Evolutionary conservation across 1,284 basidiomycete species (phyloP).

Genomic region (Fereydounia khargensis): DNA sequence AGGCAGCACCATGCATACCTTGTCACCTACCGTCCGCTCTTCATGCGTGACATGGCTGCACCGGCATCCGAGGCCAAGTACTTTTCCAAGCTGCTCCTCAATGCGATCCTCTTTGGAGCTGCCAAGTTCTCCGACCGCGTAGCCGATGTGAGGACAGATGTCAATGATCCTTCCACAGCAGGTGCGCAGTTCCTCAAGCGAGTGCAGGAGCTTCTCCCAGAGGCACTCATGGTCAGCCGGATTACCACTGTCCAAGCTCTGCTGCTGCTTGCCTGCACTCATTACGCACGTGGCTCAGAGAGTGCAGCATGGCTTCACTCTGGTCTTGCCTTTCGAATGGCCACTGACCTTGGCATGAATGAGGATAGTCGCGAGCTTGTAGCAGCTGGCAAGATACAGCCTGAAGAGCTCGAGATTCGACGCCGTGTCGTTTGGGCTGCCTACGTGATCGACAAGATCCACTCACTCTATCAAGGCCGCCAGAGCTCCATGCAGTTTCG

Average conservation of each 20-base stretch:
- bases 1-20: conserved; percentile 53
- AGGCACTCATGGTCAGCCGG: conserved; percentile 42
- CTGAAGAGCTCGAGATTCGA: conserved; percentile 48
- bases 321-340: conserved; percentile 51
- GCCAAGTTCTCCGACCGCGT: conserved; percentile 50
- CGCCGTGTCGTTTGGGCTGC: conserved; percentile 47
- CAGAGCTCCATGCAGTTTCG: conserved; percentile 35
- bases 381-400: conserved; percentile 11
- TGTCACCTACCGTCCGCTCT: conserved; percentile 49
- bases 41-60: conserved; percentile 51
- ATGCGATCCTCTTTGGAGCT: conserved; percentile 51
- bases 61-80: conserved; percentile 28
- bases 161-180: conserved; percentile 29
- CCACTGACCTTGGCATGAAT: conserved; percentile 45
- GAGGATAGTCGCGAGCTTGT: conserved; percentile 43
- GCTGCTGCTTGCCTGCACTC: conserved; percentile 46
- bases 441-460: conserved; percentile 50
- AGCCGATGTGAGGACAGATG: conserved; percentile 38
- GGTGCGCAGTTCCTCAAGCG: conserved; percentile 45
- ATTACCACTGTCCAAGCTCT: conserved; percentile 54
- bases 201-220: conserved; percentile 43
- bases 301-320: conserved; percentile 49
- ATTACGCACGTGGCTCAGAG: conserved; percentile 46
- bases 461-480: conserved; percentile 53
- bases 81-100: conserved; percentile 50